Evolutionary conservation across 2,329 filamentous ascomycete species (phyloP).

Genomic region (Colletotrichum liaoningense): DNA sequence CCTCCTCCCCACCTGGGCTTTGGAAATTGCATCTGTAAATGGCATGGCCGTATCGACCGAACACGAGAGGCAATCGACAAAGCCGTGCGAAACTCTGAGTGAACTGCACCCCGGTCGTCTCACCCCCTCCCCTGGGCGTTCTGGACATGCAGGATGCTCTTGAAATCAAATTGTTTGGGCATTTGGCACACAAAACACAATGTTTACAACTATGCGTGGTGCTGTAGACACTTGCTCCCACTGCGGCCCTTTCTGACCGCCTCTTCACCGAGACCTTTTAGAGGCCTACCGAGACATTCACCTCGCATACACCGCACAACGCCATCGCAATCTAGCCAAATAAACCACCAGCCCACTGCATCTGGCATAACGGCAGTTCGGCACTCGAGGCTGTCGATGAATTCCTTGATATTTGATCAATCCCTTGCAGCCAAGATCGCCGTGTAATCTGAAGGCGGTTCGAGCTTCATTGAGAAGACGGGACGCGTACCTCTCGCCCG

Average conservation of each 20-base stretch:
- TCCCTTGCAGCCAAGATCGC: conserved; percentile 26
- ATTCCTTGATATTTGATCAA: conserved; percentile 11
- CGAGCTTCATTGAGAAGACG: neutral
- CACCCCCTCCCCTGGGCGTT: conserved; percentile 1
- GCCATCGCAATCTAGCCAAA: conserved; percentile 4
- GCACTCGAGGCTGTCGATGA: neutral
- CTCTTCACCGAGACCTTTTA: conserved; percentile 22
- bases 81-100: neutral
- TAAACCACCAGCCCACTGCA: neutral
- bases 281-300: neutral
- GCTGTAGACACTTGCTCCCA: neutral
- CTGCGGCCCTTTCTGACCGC: neutral
- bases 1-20: conserved; percentile 9
- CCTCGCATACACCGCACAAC: neutral
- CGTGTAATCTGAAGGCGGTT: neutral
- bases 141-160: neutral
- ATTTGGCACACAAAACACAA: neutral
- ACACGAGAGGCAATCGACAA: conserved; percentile 27
- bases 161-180: neutral
- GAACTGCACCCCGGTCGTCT: neutral
- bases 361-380: conserved; percentile 3
- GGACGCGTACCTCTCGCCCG: neutral
- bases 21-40: conserved; percentile 36
- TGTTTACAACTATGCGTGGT: neutral
- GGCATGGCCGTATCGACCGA: conserved; percentile 27